These are phyloP conservation scores for Stephania yunnanensis DNA, from an alignment of 164 flowering plant species.

Conservation along the genomic window DNA sequence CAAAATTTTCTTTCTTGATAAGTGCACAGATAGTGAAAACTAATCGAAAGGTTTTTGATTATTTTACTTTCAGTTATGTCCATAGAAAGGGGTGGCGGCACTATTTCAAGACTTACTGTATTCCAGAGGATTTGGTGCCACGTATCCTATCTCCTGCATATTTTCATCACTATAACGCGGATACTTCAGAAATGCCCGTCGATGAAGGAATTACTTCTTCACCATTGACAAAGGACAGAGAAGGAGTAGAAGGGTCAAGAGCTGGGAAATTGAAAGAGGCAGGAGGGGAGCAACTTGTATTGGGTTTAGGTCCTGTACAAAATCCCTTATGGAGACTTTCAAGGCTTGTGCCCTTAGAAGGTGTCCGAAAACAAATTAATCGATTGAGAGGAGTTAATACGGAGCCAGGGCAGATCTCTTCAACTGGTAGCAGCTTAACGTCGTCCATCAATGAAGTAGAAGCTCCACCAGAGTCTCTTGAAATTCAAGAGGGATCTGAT, in stretches of 20 bases:
- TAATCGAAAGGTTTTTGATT: background rate
- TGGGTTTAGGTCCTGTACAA: constrained; percentile 92
- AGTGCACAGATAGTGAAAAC: background rate
- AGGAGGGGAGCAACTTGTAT: constrained; percentile 68
- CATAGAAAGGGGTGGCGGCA: constrained; percentile 87
- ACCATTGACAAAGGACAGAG: constrained; percentile 22
- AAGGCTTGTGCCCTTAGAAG: constrained; percentile 79
- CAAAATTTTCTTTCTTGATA: background rate
- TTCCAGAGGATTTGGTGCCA: constrained; percentile 98
- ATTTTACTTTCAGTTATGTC: constrained; percentile 60
- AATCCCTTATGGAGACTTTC: constrained; percentile 94
- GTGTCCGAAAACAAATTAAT: constrained; percentile 47
- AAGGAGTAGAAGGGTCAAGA: constrained; percentile 27
- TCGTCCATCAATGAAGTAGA: constrained; percentile 46
- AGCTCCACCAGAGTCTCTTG: constrained; percentile 69
- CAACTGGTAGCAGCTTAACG: constrained; percentile 26
- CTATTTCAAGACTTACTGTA: constrained; percentile 91
- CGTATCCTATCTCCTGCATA: constrained; percentile 95
- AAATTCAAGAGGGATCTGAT: constrained; percentile 87
- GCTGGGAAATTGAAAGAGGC: constrained; percentile 37
- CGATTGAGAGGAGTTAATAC: constrained; percentile 39
- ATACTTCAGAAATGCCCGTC: constrained; percentile 27
- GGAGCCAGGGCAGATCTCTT: constrained; percentile 30
- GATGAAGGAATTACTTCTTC: constrained; percentile 25
- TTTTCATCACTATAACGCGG: constrained; percentile 92